phyloP scores from a whole-genome alignment of 2,329 filamentous ascomycete genomes.

The Lojkania enalia region DNA sequence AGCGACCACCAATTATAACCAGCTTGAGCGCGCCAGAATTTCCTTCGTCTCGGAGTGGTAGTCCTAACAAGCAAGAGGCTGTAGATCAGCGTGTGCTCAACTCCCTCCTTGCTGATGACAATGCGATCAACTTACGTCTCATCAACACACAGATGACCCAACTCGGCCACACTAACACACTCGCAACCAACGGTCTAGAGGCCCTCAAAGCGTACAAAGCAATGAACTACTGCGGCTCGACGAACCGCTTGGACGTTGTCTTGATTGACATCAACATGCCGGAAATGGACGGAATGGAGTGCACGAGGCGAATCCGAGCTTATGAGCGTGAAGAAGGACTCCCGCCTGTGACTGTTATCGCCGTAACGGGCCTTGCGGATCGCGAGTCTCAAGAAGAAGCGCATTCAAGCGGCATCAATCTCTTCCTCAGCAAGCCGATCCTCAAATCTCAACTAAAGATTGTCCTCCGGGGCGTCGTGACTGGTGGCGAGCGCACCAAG shows the following conservation, averaged over 20 bases:
- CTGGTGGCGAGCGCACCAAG: too few species aligned
- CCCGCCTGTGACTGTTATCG: slow-evolving; percentile 53
- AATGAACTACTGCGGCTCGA: not conserved
- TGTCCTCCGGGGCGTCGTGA: slow-evolving; percentile 42
- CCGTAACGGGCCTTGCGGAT: slow-evolving; percentile 57
- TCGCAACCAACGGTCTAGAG: slow-evolving; percentile 43
- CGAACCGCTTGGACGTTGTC: slow-evolving; percentile 15
- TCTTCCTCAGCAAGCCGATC: slow-evolving; percentile 60
- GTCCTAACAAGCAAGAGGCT: slow-evolving; percentile 22
- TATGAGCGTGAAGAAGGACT: slow-evolving; percentile 51
- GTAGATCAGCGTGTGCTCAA: slow-evolving; percentile 27
- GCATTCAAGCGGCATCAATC: slow-evolving; percentile 56
- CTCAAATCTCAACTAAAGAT: slow-evolving; percentile 49
- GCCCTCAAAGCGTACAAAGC: slow-evolving; percentile 38
- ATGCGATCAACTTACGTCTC: slow-evolving; percentile 45
- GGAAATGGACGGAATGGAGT: slow-evolving; percentile 46
- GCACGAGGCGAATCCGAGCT: slow-evolving; percentile 46
- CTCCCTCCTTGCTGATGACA: slow-evolving; percentile 46
- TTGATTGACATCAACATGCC: slow-evolving; percentile 46
- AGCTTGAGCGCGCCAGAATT: slow-evolving; percentile 39
- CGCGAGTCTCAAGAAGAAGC: slow-evolving; percentile 55
- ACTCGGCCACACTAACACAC: slow-evolving; percentile 35
- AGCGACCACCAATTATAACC: slow-evolving; percentile 31
- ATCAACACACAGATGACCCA: slow-evolving; percentile 43
- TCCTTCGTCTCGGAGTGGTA: slow-evolving; percentile 20